Percentiles rank a stretch among this genome's conserved stretches.
These are phyloP conservation scores for Globisporangium alternatum DNA, from an alignment of 352 stramenopile genomes.

Conservation along the genomic window DNA sequence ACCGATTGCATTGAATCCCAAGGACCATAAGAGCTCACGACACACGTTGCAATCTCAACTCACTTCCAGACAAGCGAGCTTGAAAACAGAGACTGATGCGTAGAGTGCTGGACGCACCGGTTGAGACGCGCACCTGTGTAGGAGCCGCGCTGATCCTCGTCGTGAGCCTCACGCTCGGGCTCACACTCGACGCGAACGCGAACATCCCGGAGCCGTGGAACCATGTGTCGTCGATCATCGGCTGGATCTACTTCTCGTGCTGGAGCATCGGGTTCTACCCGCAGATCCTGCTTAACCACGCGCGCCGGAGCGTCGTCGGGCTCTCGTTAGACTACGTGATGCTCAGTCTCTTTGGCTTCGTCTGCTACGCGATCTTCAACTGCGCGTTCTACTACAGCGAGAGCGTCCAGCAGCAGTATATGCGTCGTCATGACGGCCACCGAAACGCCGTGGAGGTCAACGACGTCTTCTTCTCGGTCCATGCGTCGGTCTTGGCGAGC, in stretches of 20 bases:
- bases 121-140: not conserved
- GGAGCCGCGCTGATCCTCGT: not conserved
- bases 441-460: slow-evolving; percentile 88
- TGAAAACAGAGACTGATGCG: not conserved
- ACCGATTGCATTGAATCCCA: not conserved
- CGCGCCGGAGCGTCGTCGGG: slow-evolving; percentile 86
- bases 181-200: slow-evolving; percentile 36
- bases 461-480: slow-evolving; percentile 94
- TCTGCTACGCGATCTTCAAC: slow-evolving; percentile 94
- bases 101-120: not conserved
- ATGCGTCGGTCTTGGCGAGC: slow-evolving; percentile 85
- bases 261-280: slow-evolving; percentile 91
- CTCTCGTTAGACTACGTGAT: slow-evolving; percentile 92
- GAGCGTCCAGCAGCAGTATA: slow-evolving; percentile 88
- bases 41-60: not conserved
- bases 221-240: slow-evolving; percentile 83
- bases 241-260: slow-evolving; percentile 91
- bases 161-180: not conserved
- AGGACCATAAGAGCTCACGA: not conserved
- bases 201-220: slow-evolving; percentile 86
- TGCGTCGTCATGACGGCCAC: slow-evolving; percentile 55
- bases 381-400: slow-evolving; percentile 90
- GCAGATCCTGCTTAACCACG: slow-evolving; percentile 93
- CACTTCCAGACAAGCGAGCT: not conserved
- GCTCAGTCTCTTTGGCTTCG: slow-evolving; percentile 94